phyloP scores from a whole-genome alignment of 306 rosid genomes.

The Luffa aegyptiaca region DNA sequence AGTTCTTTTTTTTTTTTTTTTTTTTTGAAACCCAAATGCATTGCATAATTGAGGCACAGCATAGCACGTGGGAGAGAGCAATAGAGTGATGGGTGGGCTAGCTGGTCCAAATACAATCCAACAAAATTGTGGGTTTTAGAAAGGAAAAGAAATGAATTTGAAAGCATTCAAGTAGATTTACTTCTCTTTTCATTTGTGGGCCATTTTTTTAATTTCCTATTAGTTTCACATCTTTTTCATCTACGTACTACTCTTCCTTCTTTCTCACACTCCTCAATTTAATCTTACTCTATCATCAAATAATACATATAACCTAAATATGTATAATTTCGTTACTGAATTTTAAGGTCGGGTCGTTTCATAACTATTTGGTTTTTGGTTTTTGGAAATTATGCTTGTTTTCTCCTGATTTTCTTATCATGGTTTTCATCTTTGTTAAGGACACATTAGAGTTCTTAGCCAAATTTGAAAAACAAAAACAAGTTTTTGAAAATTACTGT shows the following conservation, averaged over 20 bases:
- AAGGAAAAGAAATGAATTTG: not conserved
- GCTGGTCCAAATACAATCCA: conserved; percentile 1
- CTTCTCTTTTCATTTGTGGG: not conserved
- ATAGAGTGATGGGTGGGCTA: not conserved
- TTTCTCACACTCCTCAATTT: not conserved
- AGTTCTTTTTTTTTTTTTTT: not conserved
- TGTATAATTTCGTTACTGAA: no score
- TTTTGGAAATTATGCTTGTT: no score
- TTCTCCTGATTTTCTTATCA: no score
- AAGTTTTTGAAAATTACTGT: no score
- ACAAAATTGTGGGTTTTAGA: not conserved
- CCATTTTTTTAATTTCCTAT: not conserved
- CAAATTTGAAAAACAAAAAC: no score
- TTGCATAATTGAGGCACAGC: not conserved
- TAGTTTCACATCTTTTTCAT: not conserved
- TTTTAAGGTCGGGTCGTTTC: no score
- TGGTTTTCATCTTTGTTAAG: no score
- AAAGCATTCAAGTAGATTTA: not conserved
- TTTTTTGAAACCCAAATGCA: not conserved
- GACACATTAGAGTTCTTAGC: no score
- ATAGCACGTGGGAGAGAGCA: conserved; percentile 9
- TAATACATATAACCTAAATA: no score
- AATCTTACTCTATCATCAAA: not conserved
- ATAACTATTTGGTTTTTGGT: no score
- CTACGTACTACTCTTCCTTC: not conserved